A percentile compares a stretch with the other conserved stretches of the same genome.
These are phyloP conservation scores for Auricularia cornea DNA, from an alignment of 768 basidiomycete genomes.

Conservation along the genomic window DNA sequence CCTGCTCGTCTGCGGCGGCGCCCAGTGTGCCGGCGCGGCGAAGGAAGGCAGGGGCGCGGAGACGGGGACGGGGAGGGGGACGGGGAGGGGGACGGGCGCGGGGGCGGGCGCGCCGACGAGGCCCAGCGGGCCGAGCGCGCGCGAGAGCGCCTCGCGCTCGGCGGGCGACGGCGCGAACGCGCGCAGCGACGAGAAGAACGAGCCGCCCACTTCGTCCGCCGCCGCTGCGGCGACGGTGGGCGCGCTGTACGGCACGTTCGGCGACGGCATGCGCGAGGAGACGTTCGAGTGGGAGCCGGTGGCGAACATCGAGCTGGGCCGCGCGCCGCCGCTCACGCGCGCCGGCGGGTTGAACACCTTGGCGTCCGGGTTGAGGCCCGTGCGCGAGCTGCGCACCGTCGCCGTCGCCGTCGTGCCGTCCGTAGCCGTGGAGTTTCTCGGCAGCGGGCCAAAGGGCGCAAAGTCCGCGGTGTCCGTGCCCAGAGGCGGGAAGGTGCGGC, in stretches of 20 bases:
- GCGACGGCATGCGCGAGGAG: slow-evolving; percentile 9
- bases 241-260: slow-evolving; percentile 16
- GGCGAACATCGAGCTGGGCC: slow-evolving; percentile 3
- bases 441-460: not conserved
- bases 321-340: not conserved
- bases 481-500: not conserved
- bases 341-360: slow-evolving; percentile 56
- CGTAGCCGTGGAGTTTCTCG: not conserved
- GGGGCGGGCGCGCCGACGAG: not conserved
- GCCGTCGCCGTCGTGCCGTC: not conserved
- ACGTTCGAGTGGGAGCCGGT: slow-evolving; percentile 11
- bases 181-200: slow-evolving; percentile 43
- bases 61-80: not conserved
- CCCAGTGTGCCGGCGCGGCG: not conserved
- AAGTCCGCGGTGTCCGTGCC: no score
- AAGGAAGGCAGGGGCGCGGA: not conserved
- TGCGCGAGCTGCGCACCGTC: slow-evolving; percentile 15
- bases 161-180: slow-evolving; percentile 85
- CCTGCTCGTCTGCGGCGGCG: not conserved
- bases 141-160: slow-evolving; percentile 77
- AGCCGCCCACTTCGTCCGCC: slow-evolving; percentile 10
- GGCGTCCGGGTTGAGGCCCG: slow-evolving; percentile 76
- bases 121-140: slow-evolving; percentile 44
- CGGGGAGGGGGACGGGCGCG: not conserved
- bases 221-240: slow-evolving; percentile 13